Base-by-base conservation (phyloP, 768 basidiomycete genomes). In the Paxillus rubicundulus region DNA sequence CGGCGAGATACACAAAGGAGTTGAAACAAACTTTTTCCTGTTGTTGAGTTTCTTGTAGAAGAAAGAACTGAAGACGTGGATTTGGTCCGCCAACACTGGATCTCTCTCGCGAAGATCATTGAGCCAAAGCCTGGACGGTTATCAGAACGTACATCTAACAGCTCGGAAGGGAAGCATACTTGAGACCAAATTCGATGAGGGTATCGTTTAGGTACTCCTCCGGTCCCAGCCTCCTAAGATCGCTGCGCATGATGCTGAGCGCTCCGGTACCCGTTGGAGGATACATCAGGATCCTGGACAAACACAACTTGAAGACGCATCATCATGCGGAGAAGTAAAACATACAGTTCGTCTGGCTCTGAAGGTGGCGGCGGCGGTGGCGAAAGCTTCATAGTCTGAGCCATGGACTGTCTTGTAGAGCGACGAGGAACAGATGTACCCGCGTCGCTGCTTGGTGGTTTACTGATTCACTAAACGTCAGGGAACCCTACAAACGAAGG, bases 41-140 rank as follows among this genome's bases (percentile, higher is more conserved):
- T 79, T 70, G 49, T 79, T 86, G 24, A 99, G 72, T 69, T 97
- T 96, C 75, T 95, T 92, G 76, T 95, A 98, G 71, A 99, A 98
- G 72, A 98, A 99, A 0, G 95, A 95, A 68, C 87, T 98, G 75
- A 98, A 98, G 4, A 98, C 80, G 62, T 98, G 87, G 1, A 95
- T 77, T 59, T 89, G 79, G 3, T 84, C 79, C 2, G 84, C 89
- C 4, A 90, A 70, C 14, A 76, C 77, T 2, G 86, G 85, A 55
- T 86, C 65, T 33, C 62, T 70, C 34, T 67, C 71, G 55, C 82
- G 79, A 21, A 90, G 68, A 7, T 80, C 76, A 45, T 73, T 77
- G 9, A 86, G 75, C 86, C 89, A 91, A 13, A 85, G 73, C 66
- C 93, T 95, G 50, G 7, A 21, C 21, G 17, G 49, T 32, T 62